These are phyloP conservation scores for Aurifilum marmelostoma DNA, from an alignment of 2,329 filamentous ascomycete genomes.

Conservation along the genomic window DNA sequence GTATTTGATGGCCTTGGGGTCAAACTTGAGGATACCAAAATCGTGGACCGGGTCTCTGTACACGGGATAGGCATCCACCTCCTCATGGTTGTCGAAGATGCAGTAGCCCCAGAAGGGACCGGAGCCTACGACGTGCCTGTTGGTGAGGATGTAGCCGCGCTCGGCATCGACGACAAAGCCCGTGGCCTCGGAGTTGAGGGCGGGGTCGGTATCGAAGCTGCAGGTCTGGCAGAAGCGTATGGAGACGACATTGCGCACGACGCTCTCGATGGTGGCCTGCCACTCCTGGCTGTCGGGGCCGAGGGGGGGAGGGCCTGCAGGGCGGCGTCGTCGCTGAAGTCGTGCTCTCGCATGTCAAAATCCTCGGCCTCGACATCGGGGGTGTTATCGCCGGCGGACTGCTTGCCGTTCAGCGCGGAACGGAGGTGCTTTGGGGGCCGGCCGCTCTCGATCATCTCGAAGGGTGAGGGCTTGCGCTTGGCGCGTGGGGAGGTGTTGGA, in stretches of 20 bases:
- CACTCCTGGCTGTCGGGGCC: constrained; percentile 76
- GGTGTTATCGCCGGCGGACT: constrained; percentile 33
- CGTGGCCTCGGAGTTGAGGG: constrained; percentile 91
- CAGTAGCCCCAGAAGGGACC: constrained; percentile 98
- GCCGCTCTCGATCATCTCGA: constrained; percentile 26
- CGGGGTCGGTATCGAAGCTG: constrained; percentile 96
- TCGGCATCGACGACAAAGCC: constrained; percentile 97
- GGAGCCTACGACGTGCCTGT: constrained; percentile 90
- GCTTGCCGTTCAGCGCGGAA: constrained; percentile 32
- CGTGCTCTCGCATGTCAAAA: constrained; percentile 27
- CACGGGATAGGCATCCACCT: constrained; percentile 93
- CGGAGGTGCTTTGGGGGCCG: constrained; percentile 34
- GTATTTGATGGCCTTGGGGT: constrained; percentile 95
- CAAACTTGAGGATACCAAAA: constrained; percentile 95
- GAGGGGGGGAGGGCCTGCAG: constrained; percentile 38
- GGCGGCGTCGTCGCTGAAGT: constrained; percentile 25
- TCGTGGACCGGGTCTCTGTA: constrained; percentile 99
- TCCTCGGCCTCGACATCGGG: constrained; percentile 31
- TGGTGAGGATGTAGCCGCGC: constrained; percentile 84
- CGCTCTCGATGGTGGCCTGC: constrained; percentile 93
- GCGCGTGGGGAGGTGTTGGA: constrained; percentile 30
- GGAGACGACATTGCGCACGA: constrained; percentile 95
- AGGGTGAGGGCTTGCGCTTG: constrained; percentile 36
- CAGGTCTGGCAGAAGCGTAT: constrained; percentile 98
- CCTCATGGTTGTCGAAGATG: constrained; percentile 98